phyloP scores from a whole-genome alignment of 345 rosid genomes.

The Murraya paniculata region DNA sequence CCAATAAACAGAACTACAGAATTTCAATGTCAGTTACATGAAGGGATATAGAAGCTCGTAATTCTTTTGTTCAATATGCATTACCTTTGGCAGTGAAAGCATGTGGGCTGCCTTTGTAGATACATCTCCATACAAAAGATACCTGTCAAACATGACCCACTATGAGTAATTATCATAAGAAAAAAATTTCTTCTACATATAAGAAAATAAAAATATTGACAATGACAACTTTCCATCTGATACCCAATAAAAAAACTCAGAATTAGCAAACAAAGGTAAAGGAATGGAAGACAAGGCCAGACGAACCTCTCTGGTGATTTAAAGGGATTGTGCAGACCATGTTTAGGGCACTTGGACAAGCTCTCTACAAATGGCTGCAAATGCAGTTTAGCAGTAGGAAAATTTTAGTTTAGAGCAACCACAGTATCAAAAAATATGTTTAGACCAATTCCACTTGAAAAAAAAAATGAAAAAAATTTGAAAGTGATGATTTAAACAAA shows the following conservation, averaged over 20 bases:
- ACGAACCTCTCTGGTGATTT: constrained; percentile 89
- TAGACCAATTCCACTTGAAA: background rate
- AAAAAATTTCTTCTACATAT: no score
- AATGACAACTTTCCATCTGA: background rate
- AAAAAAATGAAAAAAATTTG: background rate
- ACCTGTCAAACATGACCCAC: constrained; percentile 39
- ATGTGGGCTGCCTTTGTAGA: constrained; percentile 82
- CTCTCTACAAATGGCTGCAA: constrained; percentile 94
- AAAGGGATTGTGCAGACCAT: constrained; percentile 97
- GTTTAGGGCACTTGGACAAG: constrained; percentile 90
- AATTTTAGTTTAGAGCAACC: background rate
- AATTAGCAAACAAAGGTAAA: background rate
- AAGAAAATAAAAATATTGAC: background rate
- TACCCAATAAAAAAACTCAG: background rate
- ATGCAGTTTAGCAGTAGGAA: constrained; percentile 24
- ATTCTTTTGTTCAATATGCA: constrained; percentile 3
- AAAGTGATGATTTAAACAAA: background rate
- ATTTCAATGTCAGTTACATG: constrained; percentile 8
- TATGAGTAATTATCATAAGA: background rate
- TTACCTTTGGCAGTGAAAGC: constrained; percentile 87
- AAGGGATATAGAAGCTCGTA: background rate
- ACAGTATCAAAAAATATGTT: background rate
- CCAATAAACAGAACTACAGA: background rate
- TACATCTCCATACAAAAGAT: constrained; percentile 88
- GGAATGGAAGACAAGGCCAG: constrained; percentile 11